phyloP scores from a whole-genome alignment of 305 asterid genomes.

The Stenogyne calaminthoides region DNA sequence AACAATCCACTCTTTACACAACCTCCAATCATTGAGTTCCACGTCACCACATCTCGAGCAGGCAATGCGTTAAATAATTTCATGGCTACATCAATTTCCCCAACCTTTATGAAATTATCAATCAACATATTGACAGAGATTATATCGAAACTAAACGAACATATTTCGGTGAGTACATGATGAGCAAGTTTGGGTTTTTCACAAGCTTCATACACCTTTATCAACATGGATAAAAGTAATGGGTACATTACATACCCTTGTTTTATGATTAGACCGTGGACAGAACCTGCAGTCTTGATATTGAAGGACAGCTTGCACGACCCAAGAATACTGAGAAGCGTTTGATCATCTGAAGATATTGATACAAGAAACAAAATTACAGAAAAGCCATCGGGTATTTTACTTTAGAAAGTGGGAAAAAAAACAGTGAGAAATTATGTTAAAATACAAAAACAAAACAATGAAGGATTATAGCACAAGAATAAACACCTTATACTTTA shows the following conservation, averaged over 20 bases:
- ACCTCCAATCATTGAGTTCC: slow-evolving; percentile 84
- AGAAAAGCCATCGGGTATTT: neutral
- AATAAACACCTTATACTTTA: neutral
- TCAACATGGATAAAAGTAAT: slow-evolving; percentile 46
- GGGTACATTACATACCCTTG: slow-evolving; percentile 52
- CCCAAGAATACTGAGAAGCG: slow-evolving; percentile 48
- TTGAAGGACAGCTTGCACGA: slow-evolving; percentile 47
- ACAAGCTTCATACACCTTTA: slow-evolving; percentile 50
- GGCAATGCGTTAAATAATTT: slow-evolving; percentile 47
- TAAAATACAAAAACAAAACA: neutral
- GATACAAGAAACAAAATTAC: slow-evolving; percentile 14
- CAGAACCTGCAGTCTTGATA: slow-evolving; percentile 38
- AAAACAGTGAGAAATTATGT: neutral
- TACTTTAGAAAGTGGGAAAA: neutral
- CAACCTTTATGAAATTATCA: slow-evolving; percentile 53
- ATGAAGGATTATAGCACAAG: neutral
- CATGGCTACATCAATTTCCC: slow-evolving; percentile 58
- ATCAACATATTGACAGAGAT: slow-evolving; percentile 55
- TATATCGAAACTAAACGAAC: slow-evolving; percentile 31
- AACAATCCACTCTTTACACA: slow-evolving; percentile 49
- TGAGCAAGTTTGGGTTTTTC: slow-evolving; percentile 44
- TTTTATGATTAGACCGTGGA: slow-evolving; percentile 60
- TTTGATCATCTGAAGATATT: slow-evolving; percentile 49
- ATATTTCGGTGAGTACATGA: slow-evolving; percentile 45
- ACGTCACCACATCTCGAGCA: slow-evolving; percentile 64